Conservation (phyloP, 1,284 basidiomycete species). For the Trametes polyzona region DNA sequence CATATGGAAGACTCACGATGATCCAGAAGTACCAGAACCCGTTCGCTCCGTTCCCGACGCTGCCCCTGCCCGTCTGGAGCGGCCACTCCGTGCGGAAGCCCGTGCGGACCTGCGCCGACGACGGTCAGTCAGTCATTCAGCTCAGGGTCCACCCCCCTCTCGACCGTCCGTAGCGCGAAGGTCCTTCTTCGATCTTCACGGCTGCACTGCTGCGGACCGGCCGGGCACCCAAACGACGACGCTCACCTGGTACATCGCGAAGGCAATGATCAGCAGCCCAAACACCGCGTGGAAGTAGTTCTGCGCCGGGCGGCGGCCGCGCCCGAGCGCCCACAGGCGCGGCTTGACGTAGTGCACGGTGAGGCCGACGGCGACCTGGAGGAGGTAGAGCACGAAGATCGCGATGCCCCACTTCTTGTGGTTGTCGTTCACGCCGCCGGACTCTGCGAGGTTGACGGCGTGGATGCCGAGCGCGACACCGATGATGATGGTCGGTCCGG, state of each 20-base stretch:
- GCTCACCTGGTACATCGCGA: slow-evolving; percentile 45
- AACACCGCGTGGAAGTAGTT: slow-evolving; percentile 60
- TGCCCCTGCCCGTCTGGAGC: slow-evolving; percentile 43
- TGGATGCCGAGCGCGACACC: slow-evolving; percentile 53
- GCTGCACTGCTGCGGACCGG: background rate
- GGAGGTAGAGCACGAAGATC: slow-evolving; percentile 58
- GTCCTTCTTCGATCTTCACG: too few species aligned
- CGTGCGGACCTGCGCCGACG: slow-evolving; percentile 46
- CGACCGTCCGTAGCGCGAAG: too few species aligned
- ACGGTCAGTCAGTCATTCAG: background rate
- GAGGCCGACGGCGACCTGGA: slow-evolving; percentile 58
- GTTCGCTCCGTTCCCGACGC: slow-evolving; percentile 41
- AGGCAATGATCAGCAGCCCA: slow-evolving; percentile 51
- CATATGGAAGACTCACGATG: slow-evolving; percentile 43
- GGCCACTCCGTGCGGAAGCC: slow-evolving; percentile 56
- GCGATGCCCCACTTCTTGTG: slow-evolving; percentile 65
- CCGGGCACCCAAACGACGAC: background rate
- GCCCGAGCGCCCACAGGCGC: slow-evolving; percentile 27
- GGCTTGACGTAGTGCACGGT: slow-evolving; percentile 61
- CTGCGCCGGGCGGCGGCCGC: slow-evolving; percentile 48
- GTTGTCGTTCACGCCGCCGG: slow-evolving; percentile 45
- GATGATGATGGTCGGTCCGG: slow-evolving; percentile 49
- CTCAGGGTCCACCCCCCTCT: background rate
- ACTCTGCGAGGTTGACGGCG: slow-evolving; percentile 45
- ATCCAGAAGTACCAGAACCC: slow-evolving; percentile 56